Evolutionary conservation across 1,139 yeast species (phyloP), one percentile per base, ranked within the genome.

Genomic region (Petasospora fabianii): DNA sequence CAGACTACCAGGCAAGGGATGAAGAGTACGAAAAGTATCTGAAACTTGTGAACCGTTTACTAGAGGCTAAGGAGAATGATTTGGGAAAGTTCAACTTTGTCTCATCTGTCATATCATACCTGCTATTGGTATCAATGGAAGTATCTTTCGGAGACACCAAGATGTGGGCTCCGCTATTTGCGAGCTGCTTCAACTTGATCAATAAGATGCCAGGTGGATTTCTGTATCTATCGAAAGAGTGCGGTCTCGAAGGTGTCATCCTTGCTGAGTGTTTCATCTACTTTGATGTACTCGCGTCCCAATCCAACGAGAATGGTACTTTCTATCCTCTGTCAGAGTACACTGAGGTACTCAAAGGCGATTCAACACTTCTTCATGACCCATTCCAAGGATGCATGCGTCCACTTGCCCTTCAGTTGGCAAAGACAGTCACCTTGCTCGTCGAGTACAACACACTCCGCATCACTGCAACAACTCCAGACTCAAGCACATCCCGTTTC

Each of bases 71-170:
- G 30, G 27, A 29, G 14, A 14, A 16, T 2, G 39, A 46, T 16
- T 21, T 43, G 12, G 30, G 37, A 6, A 46, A 42, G 28, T 36
- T 39, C 20, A 41, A 46, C 21, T 63, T 63, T 39, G 45, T 62
- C 9, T 43, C 60, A 2, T 54, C 56, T 11, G 52, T 65, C 34
- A 56, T 61, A 5, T 50, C 60, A 18, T 60, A 61, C 38, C 60
- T 63, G 60, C 44, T 61, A 5, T 41, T 64, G 16, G 64, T 62
- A 21, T 58, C 63, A 30, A 61, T 63, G 59, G 64, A 64, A 35
- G 53, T 63, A 3, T 60, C 68, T 2, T 55, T 58, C 33, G 68
- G 69, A 3, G 67, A 63, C 35, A 60, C 65, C 2, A 41, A 46
- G 12, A 54, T 52, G 22, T 65, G 69, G 69, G 53, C 66, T 3